Percentiles rank a stretch among this genome's conserved stretches.
Evolutionary conservation across 2,329 filamentous ascomycete genomes (phyloP).

Genomic region (Aspergillus tanneri): DNA sequence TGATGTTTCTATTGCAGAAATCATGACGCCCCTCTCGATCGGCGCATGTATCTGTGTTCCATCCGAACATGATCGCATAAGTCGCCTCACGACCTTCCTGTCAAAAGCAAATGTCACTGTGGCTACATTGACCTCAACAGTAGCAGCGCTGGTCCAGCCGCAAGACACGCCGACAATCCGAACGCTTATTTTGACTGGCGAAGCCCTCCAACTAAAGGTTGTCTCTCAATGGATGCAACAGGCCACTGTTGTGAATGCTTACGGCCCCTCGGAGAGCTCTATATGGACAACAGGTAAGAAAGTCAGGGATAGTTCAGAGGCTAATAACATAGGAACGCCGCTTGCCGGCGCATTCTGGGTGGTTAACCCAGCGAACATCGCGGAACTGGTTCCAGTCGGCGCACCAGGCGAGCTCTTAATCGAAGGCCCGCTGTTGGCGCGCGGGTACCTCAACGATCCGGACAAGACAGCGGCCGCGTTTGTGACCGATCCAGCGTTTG

Average conservation of each 20-base stretch:
- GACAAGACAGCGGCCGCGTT: not conserved
- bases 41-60: constrained; percentile 19
- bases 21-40: constrained; percentile 14
- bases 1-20: constrained; percentile 17
- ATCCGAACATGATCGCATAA: constrained; percentile 14
- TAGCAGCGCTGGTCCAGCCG: constrained; percentile 18
- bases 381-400: not conserved
- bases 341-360: not conserved
- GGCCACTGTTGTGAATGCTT: constrained; percentile 19
- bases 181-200: constrained; percentile 19
- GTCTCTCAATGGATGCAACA: constrained; percentile 15
- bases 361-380: not conserved
- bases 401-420: not conserved
- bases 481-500: not conserved
- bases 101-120: constrained; percentile 17
- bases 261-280: constrained; percentile 23
- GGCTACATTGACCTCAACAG: constrained; percentile 25
- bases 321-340: constrained; percentile 4
- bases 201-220: constrained; percentile 16
- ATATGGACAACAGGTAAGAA: too few species aligned
- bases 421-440: not conserved
- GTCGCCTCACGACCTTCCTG: constrained; percentile 6
- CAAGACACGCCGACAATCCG: constrained; percentile 16
- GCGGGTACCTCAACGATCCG: not conserved
- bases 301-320: not conserved